These are phyloP conservation scores for Ustilago lituana DNA, from an alignment of 1,284 basidiomycete genomes.

Conservation along the genomic window DNA sequence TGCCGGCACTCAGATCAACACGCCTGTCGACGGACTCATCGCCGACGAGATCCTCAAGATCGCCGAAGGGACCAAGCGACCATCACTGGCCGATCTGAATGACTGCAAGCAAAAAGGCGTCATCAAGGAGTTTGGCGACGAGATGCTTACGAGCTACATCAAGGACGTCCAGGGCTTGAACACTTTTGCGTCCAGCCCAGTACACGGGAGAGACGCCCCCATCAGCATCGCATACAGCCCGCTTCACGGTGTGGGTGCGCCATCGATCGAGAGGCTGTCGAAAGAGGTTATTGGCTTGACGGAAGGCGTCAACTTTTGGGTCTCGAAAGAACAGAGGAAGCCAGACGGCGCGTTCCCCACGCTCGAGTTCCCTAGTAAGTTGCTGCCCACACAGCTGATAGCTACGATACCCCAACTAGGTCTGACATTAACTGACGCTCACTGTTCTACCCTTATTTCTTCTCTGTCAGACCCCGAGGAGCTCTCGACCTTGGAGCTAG, in stretches of 20 bases:
- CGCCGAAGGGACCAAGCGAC: conserved; percentile 26
- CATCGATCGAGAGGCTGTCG: conserved; percentile 37
- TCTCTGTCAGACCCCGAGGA: conserved; percentile 51
- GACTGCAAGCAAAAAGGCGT: conserved; percentile 28
- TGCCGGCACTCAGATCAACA: conserved; percentile 60
- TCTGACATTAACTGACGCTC: too few species aligned
- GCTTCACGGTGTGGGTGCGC: conserved; percentile 58
- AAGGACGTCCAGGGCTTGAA: conserved; percentile 31
- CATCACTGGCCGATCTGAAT: conserved; percentile 21
- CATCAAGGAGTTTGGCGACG: conserved; percentile 34
- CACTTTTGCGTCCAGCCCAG: conserved; percentile 14
- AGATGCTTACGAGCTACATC: conserved; percentile 51
- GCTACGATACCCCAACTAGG: too few species aligned
- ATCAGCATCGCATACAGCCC: conserved; percentile 57
- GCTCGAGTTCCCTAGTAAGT: conserved; percentile 58
- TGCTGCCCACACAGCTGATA: neutral
- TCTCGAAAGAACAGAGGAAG: conserved; percentile 53
- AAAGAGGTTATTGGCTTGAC: conserved; percentile 43
- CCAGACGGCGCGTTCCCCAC: conserved; percentile 61
- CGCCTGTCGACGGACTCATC: conserved; percentile 55
- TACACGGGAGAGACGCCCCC: conserved; percentile 22
- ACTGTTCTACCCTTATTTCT: too few species aligned
- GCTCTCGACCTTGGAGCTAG: conserved; percentile 54
- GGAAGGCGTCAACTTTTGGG: conserved; percentile 44
- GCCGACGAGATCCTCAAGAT: conserved; percentile 51